Percentiles rank a stretch among this genome's conserved stretches.
phyloP scores from a whole-genome alignment of 768 basidiomycete genomes.

The Pleurotus platypus region DNA sequence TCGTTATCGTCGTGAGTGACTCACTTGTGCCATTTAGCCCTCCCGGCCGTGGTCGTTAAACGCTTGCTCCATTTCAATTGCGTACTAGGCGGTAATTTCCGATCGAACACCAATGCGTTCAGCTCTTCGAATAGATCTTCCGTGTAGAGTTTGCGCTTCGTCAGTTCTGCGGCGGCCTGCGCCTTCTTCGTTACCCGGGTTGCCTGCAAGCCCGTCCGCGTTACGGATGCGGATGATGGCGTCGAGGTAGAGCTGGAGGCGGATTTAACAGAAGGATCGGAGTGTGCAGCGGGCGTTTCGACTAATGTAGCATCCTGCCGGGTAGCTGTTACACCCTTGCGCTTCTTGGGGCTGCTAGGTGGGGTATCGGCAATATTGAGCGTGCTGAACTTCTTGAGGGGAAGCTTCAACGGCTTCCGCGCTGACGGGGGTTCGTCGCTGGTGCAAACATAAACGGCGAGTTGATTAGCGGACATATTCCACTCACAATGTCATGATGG shows the following conservation, averaged over 20 bases:
- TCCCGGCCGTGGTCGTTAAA: conserved; percentile 64
- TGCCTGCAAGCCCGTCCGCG: conserved; percentile 16
- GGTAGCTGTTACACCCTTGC: background rate
- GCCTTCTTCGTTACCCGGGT: conserved; percentile 36
- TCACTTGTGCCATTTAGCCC: conserved; percentile 63
- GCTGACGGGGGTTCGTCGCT: conserved; percentile 49
- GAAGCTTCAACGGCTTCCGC: conserved; percentile 37
- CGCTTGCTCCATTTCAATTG: conserved; percentile 65
- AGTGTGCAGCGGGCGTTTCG: background rate
- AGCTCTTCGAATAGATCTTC: conserved; percentile 55
- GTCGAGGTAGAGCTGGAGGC: background rate
- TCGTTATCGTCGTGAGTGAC: conserved; percentile 5
- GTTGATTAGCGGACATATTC: background rate
- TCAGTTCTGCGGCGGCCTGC: conserved; percentile 36
- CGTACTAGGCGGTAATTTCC: conserved; percentile 50
- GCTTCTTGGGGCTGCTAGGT: conserved; percentile 9
- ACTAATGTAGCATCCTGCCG: background rate
- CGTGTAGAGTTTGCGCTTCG: conserved; percentile 49
- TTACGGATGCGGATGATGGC: conserved; percentile 1
- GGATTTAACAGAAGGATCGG: background rate
- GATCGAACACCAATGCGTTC: conserved; percentile 54
- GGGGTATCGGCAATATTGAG: conserved; percentile 8
- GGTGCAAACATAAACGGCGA: background rate
- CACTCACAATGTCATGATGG: conserved; percentile 36
- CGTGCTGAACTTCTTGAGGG: conserved; percentile 12